These are phyloP conservation scores for Odontarrhena argentea DNA, from an alignment of 345 rosid genomes.

Conservation along the genomic window DNA sequence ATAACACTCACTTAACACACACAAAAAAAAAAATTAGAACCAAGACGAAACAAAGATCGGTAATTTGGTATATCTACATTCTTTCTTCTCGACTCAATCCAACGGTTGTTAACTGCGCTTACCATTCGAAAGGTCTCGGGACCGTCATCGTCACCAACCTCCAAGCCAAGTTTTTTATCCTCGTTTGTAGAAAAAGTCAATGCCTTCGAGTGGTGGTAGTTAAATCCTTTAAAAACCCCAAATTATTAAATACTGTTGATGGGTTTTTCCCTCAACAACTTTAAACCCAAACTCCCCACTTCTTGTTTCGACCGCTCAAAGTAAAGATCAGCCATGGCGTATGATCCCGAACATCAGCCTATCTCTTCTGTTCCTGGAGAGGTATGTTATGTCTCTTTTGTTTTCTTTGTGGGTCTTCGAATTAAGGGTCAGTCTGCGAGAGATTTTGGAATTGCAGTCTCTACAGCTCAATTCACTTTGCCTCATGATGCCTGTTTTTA, in stretches of 20 bases:
- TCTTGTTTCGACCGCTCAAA: background rate
- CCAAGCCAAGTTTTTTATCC: constrained; percentile 1
- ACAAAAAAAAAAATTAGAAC: no score
- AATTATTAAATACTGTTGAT: background rate
- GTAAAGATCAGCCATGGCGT: constrained; percentile 45
- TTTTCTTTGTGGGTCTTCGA: no score
- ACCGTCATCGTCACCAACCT: constrained; percentile 35
- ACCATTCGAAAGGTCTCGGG: constrained; percentile 6
- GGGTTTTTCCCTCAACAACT: background rate
- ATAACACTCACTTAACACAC: no score
- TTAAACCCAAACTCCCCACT: background rate
- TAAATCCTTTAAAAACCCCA: background rate
- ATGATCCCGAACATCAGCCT: constrained; percentile 54
- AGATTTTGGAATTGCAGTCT: no score
- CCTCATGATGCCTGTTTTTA: no score
- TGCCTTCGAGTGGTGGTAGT: constrained; percentile 6
- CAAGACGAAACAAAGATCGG: no score
- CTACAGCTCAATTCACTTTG: no score
- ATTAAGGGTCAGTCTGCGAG: no score
- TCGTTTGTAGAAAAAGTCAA: background rate
- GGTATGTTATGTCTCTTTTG: constrained; percentile 34
- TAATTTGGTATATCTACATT: background rate
- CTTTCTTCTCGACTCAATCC: background rate
- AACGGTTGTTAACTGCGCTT: constrained; percentile 19
- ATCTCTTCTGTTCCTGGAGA: constrained; percentile 40